These are phyloP conservation scores for Zymoseptoria brevis DNA, from an alignment of 2,329 filamentous ascomycete genomes.

Conservation along the genomic window DNA sequence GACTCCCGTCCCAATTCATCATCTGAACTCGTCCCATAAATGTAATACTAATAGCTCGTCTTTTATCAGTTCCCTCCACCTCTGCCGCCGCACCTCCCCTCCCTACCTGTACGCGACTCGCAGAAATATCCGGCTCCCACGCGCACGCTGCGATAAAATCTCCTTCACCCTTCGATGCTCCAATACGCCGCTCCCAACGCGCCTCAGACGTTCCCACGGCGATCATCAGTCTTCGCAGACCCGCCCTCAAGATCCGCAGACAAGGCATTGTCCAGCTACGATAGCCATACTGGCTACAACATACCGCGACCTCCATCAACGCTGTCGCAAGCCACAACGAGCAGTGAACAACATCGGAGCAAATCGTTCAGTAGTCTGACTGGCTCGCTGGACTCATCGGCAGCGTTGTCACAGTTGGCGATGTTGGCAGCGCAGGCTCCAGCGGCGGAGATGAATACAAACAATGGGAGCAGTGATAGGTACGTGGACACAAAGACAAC, in stretches of 20 bases:
- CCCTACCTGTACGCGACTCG: background rate
- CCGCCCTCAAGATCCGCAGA: slow-evolving; percentile 8
- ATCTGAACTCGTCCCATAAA: background rate
- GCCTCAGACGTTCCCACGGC: slow-evolving; percentile 16
- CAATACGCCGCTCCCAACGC: slow-evolving; percentile 32
- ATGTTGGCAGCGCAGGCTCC: slow-evolving; percentile 20
- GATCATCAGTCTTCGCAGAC: slow-evolving; percentile 16
- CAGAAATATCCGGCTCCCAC: background rate
- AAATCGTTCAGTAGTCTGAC: slow-evolving; percentile 7
- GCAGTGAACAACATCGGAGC: slow-evolving; percentile 4
- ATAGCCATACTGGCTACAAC: slow-evolving; percentile 35
- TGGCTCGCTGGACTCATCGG: slow-evolving; percentile 30
- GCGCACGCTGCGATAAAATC: background rate
- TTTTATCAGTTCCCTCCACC: background rate
- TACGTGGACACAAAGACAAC: slow-evolving; percentile 5
- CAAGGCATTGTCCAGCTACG: background rate
- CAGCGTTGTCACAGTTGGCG: slow-evolving; percentile 18
- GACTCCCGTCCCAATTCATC: background rate
- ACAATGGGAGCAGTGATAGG: slow-evolving; percentile 8
- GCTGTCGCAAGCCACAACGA: slow-evolving; percentile 42
- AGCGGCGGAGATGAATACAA: slow-evolving; percentile 8
- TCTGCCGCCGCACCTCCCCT: background rate
- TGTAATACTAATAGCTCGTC: background rate
- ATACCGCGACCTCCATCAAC: slow-evolving; percentile 48
- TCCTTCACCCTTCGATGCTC: slow-evolving; percentile 43